These are phyloP conservation scores for Aspergillus baeticus DNA, from an alignment of 495 filamentous ascomycete genomes.

Conservation along the genomic window DNA sequence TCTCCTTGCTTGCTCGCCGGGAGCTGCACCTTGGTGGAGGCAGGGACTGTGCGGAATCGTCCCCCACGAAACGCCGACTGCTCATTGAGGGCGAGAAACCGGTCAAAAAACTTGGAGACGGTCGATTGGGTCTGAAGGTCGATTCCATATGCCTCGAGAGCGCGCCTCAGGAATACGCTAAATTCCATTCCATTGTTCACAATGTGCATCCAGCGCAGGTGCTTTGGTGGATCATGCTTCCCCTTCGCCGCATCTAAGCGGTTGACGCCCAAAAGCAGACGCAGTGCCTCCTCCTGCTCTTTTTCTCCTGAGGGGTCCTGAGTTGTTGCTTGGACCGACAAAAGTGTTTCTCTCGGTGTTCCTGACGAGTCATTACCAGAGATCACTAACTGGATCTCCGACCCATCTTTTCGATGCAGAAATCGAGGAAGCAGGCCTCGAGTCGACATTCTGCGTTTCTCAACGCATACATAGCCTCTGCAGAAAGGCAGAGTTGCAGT, in stretches of 20 bases:
- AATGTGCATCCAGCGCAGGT: conserved; percentile 14
- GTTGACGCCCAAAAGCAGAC: conserved; percentile 4
- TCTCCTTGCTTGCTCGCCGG: background rate
- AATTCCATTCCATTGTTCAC: conserved; percentile 8
- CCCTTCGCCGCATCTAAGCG: background rate
- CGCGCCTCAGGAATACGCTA: conserved; percentile 2
- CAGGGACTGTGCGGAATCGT: background rate
- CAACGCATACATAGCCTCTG: no score
- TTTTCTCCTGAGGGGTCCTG: background rate
- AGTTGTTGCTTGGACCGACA: conserved; percentile 11
- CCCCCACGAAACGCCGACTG: conserved; percentile 1
- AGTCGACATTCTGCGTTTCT: no score
- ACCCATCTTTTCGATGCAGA: background rate
- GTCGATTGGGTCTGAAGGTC: background rate
- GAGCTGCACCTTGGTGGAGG: background rate
- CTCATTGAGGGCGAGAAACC: background rate
- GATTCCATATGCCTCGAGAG: conserved; percentile 10
- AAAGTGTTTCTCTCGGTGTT: background rate
- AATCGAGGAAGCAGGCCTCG: background rate
- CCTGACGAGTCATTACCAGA: background rate
- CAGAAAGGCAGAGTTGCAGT: no score
- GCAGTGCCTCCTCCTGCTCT: background rate
- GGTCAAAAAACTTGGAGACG: background rate
- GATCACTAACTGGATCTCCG: background rate
- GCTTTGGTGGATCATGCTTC: background rate